Evolutionary conservation across 108 stramenopile genomes (phyloP), one percentile per base, ranked within the genome.

Genomic region (Conticribra guillardii): DNA sequence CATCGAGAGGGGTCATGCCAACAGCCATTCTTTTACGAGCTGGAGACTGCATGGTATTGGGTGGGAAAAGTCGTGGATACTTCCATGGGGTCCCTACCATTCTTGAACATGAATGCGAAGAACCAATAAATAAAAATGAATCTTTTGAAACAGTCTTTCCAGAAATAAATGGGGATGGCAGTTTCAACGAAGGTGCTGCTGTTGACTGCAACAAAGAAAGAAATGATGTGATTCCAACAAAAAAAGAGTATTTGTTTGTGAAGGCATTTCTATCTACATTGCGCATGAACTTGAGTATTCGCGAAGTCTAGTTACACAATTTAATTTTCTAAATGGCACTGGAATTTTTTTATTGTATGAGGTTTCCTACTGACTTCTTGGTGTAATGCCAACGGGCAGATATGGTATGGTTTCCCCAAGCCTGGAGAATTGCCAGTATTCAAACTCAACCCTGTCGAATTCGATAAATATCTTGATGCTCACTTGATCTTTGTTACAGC

Each of bases 221-320:
- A 16, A 23, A n/a, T 23, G n/a, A 30, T 21, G 19, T 3, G 29
- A 52, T 23, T 33, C 65, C 78, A 56, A 51, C 78, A 18, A 29
- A 57, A 26, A 56, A 72, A 24, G 78, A 79, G 54, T 26, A 71
- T 2, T 44, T 37, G 45, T 79, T 79, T 67, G 60, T 44, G n/a
- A 67, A 79, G 45, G 70, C 65, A 0, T 72, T 79, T 27, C 66
- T 79, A n/a, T 65, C 70, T 26, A 67, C 78, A 52, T 65, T 71
- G 34, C 64, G 78, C 15, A 79, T 79, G 71, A 79, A 79, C 53
- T 67, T 79, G 23, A 79, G 78, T 44, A 72, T 79, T 44, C 78
- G 78, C 33, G 54, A 61, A 69, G 63, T 77, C 27, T 77, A 62
- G n/a, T n/a, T n/a, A n/a, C n/a, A n/a, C n/a, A n/a, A n/a, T n/a